Conservation (phyloP, 2,329 filamentous ascomycete genomes). For the Podosphaera fusca region DNA sequence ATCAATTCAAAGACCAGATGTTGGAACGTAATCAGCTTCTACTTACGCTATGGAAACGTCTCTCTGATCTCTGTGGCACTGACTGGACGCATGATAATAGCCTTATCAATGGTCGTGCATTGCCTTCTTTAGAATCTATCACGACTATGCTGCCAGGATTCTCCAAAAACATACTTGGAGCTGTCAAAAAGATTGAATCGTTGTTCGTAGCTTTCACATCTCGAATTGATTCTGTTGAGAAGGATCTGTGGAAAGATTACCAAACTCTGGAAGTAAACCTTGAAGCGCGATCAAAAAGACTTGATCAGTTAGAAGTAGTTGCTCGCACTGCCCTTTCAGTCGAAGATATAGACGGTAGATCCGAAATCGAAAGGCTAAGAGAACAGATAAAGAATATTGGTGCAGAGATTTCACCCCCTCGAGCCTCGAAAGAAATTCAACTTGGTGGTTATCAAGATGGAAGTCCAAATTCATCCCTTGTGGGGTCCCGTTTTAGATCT, state of each 20-base stretch:
- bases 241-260: constrained; percentile 78
- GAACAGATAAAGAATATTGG: constrained; percentile 39
- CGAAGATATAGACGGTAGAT: constrained; percentile 9
- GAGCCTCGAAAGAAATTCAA: constrained; percentile 25
- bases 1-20: constrained; percentile 65
- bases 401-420: constrained; percentile 46
- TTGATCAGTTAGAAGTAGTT: constrained; percentile 67
- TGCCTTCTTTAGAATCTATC: constrained; percentile 70
- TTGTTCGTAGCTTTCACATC: constrained; percentile 57
- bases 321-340: constrained; percentile 40
- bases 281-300: constrained; percentile 56
- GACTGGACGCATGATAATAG: constrained; percentile 86
- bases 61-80: constrained; percentile 64
- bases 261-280: constrained; percentile 63
- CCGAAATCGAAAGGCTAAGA: constrained; percentile 36
- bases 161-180: constrained; percentile 67
- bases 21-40: constrained; percentile 74
- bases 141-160: constrained; percentile 70
- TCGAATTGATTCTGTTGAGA: constrained; percentile 67
- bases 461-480: constrained; percentile 17
- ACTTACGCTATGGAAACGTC: constrained; percentile 69
- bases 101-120: constrained; percentile 61
- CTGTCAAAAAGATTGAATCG: constrained; percentile 67
- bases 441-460: constrained; percentile 19
- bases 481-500: constrained; percentile 13